Conservation (phyloP, 2,329 filamentous ascomycete species). For the Zymoseptoria crescenta region DNA sequence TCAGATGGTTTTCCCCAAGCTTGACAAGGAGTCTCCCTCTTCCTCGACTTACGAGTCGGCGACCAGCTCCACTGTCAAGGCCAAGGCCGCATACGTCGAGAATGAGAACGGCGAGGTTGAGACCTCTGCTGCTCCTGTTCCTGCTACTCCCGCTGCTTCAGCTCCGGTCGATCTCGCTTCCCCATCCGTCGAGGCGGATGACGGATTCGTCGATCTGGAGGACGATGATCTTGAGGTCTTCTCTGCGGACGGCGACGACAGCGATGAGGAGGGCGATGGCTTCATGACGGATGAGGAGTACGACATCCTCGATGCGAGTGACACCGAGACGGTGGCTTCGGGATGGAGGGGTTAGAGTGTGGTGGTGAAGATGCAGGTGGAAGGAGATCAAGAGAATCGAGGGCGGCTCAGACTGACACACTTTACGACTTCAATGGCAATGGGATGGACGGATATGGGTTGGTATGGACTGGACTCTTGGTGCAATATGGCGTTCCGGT, state of each 20-base stretch:
- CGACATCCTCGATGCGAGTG: conserved; percentile 89
- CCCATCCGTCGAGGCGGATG: conserved; percentile 30
- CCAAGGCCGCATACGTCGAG: conserved; percentile 48
- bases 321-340: conserved; percentile 57
- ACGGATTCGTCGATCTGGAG: conserved; percentile 40
- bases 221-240: conserved; percentile 43
- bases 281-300: conserved; percentile 98
- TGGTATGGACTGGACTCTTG: neutral
- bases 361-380: neutral
- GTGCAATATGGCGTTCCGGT: neutral
- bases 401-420: neutral
- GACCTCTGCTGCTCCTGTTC: conserved; percentile 25
- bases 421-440: neutral
- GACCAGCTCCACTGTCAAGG: conserved; percentile 26
- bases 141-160: conserved; percentile 1
- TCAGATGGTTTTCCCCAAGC: conserved; percentile 92
- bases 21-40: conserved; percentile 86
- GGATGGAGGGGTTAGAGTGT: neutral
- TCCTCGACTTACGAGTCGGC: conserved; percentile 67
- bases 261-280: conserved; percentile 56
- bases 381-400: neutral
- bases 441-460: neutral
- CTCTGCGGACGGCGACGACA: conserved; percentile 51
- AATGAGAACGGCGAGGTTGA: conserved; percentile 52
- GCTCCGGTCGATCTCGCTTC: conserved; percentile 15